phyloP scores from a whole-genome alignment of 257 asterid species.

The Przewalskia tangutica region DNA sequence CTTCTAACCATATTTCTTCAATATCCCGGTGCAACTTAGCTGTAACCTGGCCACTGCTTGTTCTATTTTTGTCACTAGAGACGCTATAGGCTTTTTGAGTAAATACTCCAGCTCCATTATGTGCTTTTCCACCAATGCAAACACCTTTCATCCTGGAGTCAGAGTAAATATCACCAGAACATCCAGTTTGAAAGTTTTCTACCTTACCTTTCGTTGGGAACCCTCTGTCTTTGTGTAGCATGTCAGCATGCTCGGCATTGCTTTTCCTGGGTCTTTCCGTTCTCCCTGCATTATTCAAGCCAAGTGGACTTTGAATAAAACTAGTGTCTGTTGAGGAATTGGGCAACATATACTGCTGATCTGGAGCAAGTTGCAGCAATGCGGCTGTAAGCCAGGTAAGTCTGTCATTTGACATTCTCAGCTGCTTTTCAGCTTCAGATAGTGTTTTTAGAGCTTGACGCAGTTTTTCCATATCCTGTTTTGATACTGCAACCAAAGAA shows the following conservation, averaged over 20 bases:
- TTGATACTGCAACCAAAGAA: slow-evolving; percentile 48
- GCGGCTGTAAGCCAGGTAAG: slow-evolving; percentile 98
- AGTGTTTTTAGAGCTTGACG: slow-evolving; percentile 88
- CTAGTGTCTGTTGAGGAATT: slow-evolving; percentile 65
- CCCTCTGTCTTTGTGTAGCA: slow-evolving; percentile 16
- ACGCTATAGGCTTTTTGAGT: slow-evolving; percentile 18
- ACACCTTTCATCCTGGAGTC: slow-evolving; percentile 23
- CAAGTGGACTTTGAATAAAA: slow-evolving; percentile 54
- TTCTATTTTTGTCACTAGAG: slow-evolving; percentile 24
- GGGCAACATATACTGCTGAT: slow-evolving; percentile 65
- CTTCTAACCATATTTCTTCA: slow-evolving; percentile 74
- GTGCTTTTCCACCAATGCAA: slow-evolving; percentile 18
- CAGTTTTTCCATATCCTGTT: slow-evolving; percentile 82
- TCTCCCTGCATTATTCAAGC: slow-evolving; percentile 22
- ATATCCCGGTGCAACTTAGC: slow-evolving; percentile 28
- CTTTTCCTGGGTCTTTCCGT: slow-evolving; percentile 36
- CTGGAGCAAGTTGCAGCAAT: slow-evolving; percentile 89
- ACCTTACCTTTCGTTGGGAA: slow-evolving; percentile 10
- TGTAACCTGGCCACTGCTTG: slow-evolving; percentile 17
- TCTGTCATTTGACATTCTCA: slow-evolving; percentile 76
- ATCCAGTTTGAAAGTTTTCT: slow-evolving; percentile 32
- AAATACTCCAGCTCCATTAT: slow-evolving; percentile 19
- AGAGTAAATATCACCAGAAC: slow-evolving; percentile 26
- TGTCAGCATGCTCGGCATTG: slow-evolving; percentile 29
- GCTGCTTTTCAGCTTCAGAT: slow-evolving; percentile 97